phyloP scores from a whole-genome alignment of 2,329 filamentous ascomycete genomes.

The Trichoderma arundinaceum region DNA sequence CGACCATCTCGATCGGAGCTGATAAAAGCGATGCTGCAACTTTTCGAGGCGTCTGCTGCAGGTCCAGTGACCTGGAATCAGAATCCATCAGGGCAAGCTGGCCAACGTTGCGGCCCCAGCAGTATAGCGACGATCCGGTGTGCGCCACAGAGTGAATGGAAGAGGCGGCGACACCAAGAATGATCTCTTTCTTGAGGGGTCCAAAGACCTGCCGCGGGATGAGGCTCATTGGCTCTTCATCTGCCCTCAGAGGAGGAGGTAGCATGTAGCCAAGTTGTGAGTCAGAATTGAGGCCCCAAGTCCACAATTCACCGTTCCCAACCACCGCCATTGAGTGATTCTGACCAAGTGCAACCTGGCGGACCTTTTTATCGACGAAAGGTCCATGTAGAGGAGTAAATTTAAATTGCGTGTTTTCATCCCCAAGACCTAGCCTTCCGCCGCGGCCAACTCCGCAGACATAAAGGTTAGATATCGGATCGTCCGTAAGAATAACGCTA shows the following conservation, averaged over 20 bases:
- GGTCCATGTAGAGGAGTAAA: conserved; percentile 83
- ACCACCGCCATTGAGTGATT: conserved; percentile 89
- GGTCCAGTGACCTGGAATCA: conserved; percentile 85
- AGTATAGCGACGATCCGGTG: conserved; percentile 80
- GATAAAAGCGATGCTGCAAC: conserved; percentile 79
- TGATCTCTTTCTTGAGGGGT: conserved; percentile 80
- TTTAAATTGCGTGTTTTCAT: conserved; percentile 86
- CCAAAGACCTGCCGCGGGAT: conserved; percentile 90
- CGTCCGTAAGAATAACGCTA: conserved; percentile 84
- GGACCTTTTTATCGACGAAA: conserved; percentile 74
- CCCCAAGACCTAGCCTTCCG: conserved; percentile 85
- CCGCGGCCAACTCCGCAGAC: conserved; percentile 91
- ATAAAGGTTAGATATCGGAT: conserved; percentile 88
- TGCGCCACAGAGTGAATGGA: conserved; percentile 90
- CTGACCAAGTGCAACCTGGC: conserved; percentile 82
- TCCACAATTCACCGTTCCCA: conserved; percentile 87
- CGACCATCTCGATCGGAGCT: conserved; percentile 75
- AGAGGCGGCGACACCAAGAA: conserved; percentile 86
- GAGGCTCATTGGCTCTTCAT: conserved; percentile 83
- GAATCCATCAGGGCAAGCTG: conserved; percentile 94
- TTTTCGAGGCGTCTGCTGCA: conserved; percentile 81
- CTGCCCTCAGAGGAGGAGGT: conserved; percentile 67
- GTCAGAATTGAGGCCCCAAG: conserved; percentile 88
- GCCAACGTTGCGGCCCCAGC: conserved; percentile 93
- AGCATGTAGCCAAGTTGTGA: conserved; percentile 87